These are phyloP conservation scores for Blastobotrys petasosporus DNA, from an alignment of 1,139 yeast species.

Conservation along the genomic window DNA sequence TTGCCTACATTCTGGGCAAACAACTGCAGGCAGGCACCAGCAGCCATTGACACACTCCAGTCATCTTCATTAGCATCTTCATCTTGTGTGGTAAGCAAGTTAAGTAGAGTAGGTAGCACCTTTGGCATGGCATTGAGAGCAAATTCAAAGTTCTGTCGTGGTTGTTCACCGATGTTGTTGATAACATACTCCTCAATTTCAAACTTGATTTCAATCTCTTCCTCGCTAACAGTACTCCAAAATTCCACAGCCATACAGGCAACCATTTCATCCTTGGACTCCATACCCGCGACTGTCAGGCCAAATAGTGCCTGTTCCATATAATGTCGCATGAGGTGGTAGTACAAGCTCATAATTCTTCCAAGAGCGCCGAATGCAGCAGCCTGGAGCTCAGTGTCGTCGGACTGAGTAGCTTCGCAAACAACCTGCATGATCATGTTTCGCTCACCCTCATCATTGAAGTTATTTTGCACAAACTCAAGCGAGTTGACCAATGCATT, in stretches of 20 bases:
- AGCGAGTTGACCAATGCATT: conserved; percentile 88
- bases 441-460: conserved; percentile 90
- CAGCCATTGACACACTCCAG: conserved; percentile 98
- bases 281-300: conserved; percentile 88
- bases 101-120: conserved; percentile 80
- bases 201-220: conserved; percentile 75
- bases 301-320: conserved; percentile 97
- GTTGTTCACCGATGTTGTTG: conserved; percentile 1
- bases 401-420: conserved; percentile 95
- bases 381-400: conserved; percentile 75
- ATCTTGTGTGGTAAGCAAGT: conserved; percentile 78
- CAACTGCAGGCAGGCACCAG: conserved; percentile 92
- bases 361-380: conserved; percentile 96
- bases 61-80: conserved; percentile 78
- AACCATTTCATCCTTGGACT: conserved; percentile 74
- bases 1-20: conserved; percentile 89
- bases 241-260: conserved; percentile 98
- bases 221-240: conserved; percentile 97
- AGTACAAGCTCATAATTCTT: conserved; percentile 83
- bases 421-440: conserved; percentile 98
- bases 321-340: conserved; percentile 82
- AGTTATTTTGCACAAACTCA: conserved; percentile 81
- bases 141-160: conserved; percentile 49
- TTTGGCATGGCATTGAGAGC: conserved; percentile 78
- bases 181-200: conserved; percentile 15